Evolutionary conservation across 768 basidiomycete species (phyloP).

Genomic region (button mushroom (Agaricus bisporus)): DNA sequence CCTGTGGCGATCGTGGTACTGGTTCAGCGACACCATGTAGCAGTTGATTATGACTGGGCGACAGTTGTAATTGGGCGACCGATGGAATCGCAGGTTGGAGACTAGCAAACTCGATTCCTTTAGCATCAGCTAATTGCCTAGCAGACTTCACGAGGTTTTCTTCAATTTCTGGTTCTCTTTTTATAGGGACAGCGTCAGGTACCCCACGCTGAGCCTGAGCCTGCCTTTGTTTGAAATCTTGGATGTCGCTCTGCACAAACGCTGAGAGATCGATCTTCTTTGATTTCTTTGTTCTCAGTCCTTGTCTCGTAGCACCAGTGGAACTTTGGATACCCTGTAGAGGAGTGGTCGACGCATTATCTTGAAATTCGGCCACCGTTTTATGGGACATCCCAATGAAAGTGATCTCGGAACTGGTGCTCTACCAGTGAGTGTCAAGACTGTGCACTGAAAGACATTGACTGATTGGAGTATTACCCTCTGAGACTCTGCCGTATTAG

Average conservation of each 20-base stretch:
- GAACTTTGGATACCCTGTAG: neutral
- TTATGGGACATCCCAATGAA: neutral
- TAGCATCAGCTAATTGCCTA: neutral
- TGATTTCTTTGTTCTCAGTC: slow-evolving; percentile 21
- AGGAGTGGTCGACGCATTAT: neutral
- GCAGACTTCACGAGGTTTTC: neutral
- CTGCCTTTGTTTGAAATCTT: slow-evolving; percentile 19
- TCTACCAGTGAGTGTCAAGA: neutral
- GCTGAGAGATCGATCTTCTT: slow-evolving; percentile 21
- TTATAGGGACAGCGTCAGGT: neutral
- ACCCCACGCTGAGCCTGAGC: slow-evolving; percentile 4
- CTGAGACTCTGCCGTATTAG: neutral
- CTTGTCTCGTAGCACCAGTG: neutral
- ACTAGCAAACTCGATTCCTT: neutral
- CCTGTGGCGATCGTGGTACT: neutral
- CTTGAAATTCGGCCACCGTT: neutral
- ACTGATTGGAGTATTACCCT: neutral
- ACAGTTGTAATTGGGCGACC: neutral
- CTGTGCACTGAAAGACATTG: neutral
- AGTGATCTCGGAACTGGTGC: slow-evolving; percentile 2
- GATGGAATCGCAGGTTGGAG: neutral
- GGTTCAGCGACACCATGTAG: too few species aligned
- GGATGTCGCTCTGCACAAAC: slow-evolving; percentile 24
- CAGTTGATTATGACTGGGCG: neutral
- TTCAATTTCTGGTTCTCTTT: slow-evolving; percentile 5